A percentile compares a stretch with the other conserved stretches of the same genome.
Evolutionary conservation across 1,284 basidiomycete genomes (phyloP).

Genomic region (Cryptococcus hybrid): DNA sequence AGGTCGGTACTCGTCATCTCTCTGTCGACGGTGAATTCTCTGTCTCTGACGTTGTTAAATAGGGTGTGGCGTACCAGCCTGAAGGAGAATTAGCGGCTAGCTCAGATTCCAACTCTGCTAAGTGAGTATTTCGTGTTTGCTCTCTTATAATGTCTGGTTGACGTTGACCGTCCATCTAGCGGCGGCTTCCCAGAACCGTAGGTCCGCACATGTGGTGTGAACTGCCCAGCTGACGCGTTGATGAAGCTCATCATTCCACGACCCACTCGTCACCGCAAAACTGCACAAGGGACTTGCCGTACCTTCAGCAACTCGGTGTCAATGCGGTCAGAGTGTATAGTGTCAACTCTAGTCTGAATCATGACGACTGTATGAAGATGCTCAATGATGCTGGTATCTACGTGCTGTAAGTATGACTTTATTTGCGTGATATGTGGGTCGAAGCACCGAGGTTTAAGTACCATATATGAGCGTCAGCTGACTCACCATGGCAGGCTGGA

Average conservation of each 20-base stretch:
- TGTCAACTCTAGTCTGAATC: slow-evolving; percentile 75
- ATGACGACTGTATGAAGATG: slow-evolving; percentile 79
- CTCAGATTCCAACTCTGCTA: slow-evolving; percentile 55
- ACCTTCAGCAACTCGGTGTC: slow-evolving; percentile 59
- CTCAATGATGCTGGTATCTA: slow-evolving; percentile 81
- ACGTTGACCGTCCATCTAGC: slow-evolving; percentile 15
- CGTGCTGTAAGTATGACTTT: slow-evolving; percentile 63
- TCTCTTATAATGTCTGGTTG: not conserved
- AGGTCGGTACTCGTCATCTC: slow-evolving; percentile 46
- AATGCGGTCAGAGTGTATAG: slow-evolving; percentile 77
- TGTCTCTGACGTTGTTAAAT: not conserved
- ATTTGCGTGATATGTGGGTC: not conserved
- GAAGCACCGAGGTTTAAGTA: not conserved
- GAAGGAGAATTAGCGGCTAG: slow-evolving; percentile 61
- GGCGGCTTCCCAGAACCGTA: slow-evolving; percentile 67
- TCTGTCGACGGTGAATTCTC: not conserved
- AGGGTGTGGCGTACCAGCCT: slow-evolving; percentile 83
- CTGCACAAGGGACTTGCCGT: slow-evolving; percentile 76
- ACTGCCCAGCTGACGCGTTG: not conserved
- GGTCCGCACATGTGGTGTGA: slow-evolving; percentile 1
- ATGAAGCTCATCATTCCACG: slow-evolving; percentile 50
- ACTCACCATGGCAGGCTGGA: slow-evolving; percentile 58
- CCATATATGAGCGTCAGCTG: not conserved
- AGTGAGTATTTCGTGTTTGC: slow-evolving; percentile 28
- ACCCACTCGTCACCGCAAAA: slow-evolving; percentile 67